Conservation (phyloP, 352 stramenopile species). For the Phytophthora niederhauseri region DNA sequence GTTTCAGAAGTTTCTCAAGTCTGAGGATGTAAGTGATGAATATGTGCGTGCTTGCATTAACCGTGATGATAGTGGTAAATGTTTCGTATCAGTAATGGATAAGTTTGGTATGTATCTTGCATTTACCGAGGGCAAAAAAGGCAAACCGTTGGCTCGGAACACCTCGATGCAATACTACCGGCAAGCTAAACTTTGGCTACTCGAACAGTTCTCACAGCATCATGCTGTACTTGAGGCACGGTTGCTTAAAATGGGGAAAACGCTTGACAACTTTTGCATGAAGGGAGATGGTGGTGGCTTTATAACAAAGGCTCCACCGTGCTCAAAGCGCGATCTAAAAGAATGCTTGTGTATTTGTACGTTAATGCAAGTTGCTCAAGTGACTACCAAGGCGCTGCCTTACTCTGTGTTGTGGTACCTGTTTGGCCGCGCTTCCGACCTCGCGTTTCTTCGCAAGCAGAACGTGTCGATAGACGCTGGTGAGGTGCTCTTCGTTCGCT, state of each 20-base stretch:
- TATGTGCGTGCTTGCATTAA: too few relatives aligned
- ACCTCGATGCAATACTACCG: constrained; percentile 9
- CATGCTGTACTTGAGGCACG: neutral
- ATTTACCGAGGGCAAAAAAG: constrained; percentile 18
- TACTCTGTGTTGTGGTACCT: constrained; percentile 25
- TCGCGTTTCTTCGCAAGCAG: constrained; percentile 26
- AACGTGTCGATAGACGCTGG: constrained; percentile 23
- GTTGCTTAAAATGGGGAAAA: constrained; percentile 12
- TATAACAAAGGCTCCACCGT: constrained; percentile 1
- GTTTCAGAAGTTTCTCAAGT: too few relatives aligned
- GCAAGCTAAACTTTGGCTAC: constrained; percentile 3
- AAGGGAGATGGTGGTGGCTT: constrained; percentile 6
- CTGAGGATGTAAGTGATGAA: too few relatives aligned
- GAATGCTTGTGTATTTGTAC: constrained; percentile 14
- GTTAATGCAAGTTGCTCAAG: neutral
- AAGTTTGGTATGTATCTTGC: constrained; percentile 16
- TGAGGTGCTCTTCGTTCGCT: constrained; percentile 24
- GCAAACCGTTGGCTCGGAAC: neutral
- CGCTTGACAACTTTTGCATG: constrained; percentile 4
- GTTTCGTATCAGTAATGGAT: neutral
- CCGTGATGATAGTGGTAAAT: too few relatives aligned
- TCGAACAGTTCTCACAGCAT: constrained; percentile 4
- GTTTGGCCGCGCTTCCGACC: constrained; percentile 36
- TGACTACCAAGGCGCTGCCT: constrained; percentile 21
- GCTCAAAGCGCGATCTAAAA: neutral